phyloP scores from a whole-genome alignment of 768 basidiomycete species.

The Boletus speciosus region DNA sequence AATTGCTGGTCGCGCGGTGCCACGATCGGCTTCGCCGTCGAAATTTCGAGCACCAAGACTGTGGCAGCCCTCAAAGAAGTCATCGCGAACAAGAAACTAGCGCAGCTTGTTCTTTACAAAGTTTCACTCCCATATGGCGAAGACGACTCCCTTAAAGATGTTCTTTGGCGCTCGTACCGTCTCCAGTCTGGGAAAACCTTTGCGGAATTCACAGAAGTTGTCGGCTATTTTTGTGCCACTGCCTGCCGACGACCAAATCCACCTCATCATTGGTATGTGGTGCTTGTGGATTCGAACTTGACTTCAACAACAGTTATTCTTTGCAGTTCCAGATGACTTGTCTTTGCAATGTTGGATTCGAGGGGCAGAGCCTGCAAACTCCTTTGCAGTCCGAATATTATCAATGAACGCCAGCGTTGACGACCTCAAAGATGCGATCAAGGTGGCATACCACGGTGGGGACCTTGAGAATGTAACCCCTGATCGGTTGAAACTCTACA shows the following conservation, averaged over 20 bases:
- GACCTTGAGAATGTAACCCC: neutral
- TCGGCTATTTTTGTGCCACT: neutral
- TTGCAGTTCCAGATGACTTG: neutral
- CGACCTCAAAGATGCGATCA: neutral
- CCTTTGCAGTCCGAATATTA: neutral
- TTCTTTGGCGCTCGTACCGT: neutral
- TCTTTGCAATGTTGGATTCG: neutral
- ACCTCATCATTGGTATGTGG: neutral
- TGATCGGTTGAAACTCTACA: neutral
- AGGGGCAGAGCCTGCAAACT: neutral
- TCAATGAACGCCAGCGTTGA: neutral
- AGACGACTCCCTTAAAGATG: no score
- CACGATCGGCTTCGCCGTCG: neutral
- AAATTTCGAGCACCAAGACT: slow-evolving; percentile 1
- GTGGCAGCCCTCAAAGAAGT: neutral
- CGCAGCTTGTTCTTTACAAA: neutral
- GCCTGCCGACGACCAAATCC: neutral
- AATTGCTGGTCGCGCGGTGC: neutral
- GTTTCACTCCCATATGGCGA: no score
- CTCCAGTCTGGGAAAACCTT: neutral
- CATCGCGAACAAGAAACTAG: neutral
- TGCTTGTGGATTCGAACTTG: neutral
- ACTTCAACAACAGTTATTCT: neutral
- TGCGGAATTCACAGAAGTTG: neutral
- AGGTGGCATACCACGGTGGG: neutral